A percentile compares a stretch with the other conserved stretches of the same genome.
Evolutionary conservation across 352 stramenopile genomes (phyloP).

Genomic region (Thalassiosira sp.): DNA sequence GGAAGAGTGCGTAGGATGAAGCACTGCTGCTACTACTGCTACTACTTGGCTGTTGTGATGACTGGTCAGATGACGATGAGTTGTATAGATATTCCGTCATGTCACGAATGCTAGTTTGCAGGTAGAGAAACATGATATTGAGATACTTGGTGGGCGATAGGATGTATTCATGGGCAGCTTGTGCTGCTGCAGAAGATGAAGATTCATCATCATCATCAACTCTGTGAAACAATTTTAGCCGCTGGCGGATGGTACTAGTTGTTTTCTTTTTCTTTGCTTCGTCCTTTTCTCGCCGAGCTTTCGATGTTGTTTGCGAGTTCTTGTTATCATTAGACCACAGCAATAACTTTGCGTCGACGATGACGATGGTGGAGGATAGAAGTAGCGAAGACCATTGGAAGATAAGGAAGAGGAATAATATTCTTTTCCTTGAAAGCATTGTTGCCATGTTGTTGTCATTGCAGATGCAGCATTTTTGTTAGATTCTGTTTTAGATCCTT

Average conservation of each 20-base stretch:
- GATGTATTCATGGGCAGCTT: neutral
- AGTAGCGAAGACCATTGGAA: neutral
- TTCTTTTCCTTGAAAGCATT: too few relatives aligned
- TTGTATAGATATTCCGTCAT: slow-evolving; percentile 22
- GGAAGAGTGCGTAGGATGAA: slow-evolving; percentile 30
- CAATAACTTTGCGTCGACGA: slow-evolving; percentile 10
- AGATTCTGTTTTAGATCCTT: too few relatives aligned
- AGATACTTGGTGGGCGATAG: neutral
- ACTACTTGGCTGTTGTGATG: neutral
- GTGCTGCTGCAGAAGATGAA: neutral
- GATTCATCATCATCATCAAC: neutral
- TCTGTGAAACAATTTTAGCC: neutral
- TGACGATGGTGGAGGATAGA: neutral
- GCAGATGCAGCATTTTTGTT: too few relatives aligned
- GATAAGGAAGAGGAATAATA: neutral
- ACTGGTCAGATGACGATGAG: neutral
- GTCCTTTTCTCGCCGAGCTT: neutral
- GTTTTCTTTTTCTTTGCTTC: neutral
- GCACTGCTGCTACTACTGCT: neutral
- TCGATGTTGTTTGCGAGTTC: slow-evolving; percentile 5
- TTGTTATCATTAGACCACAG: slow-evolving; percentile 17
- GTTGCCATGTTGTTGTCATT: too few relatives aligned
- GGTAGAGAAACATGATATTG: neutral
- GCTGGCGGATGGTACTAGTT: neutral
- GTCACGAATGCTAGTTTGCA: neutral